Evolutionary conservation across 2,329 filamentous ascomycete genomes (phyloP), one percentile per base, ranked within the genome.

Genomic region (Colletotrichum melonis): DNA sequence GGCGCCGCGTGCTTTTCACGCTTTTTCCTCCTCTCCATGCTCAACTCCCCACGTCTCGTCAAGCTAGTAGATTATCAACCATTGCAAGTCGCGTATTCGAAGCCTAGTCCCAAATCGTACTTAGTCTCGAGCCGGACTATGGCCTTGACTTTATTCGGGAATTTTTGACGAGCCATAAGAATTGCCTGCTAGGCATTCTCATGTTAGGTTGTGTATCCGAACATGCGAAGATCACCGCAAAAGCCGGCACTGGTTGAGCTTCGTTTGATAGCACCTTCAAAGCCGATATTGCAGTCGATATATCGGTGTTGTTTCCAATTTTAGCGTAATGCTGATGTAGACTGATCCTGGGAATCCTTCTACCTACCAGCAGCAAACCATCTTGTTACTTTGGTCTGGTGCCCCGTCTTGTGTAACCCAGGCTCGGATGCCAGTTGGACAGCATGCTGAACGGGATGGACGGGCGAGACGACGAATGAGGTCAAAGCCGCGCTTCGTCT

Each of bases 141-240:
- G 88, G 89, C 76, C 75, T 74, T 74, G 58, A 46, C 76, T 75
- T 42, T 60, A 64, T 76, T 65, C 62, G 75, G 75, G 62, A 75
- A 75, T 72, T 72, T 75, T 76, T 76, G 67, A 72, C 75, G 74
- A 76, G 64, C 32, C 32, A 32, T 67, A 38, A 62, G 60, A 63
- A 68, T 57, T 52, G 56, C 58, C 30, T 63, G 7, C 57, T 54
- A 26, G 52, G 22, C 59, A 60, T 55, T 19, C 26, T 70, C 32
- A 28, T 63, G 28, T 38, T 35, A 54, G 57, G 32, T 32, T 35
- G 52, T 28, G 26, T 56, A 56, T 26, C 16, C 46, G 35, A 38
- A 63, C 35, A 62, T 32, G 19, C 6, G 60, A 60, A 57, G 11
- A 63, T 30, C 42, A 32, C n/a, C 58, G 26, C 54, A 11, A 42